A percentile compares a stretch with the other conserved stretches of the same genome.
These are phyloP conservation scores for Triticum dicoccoides DNA, from an alignment of 176 grass and related monocot species.

Conservation along the genomic window DNA sequence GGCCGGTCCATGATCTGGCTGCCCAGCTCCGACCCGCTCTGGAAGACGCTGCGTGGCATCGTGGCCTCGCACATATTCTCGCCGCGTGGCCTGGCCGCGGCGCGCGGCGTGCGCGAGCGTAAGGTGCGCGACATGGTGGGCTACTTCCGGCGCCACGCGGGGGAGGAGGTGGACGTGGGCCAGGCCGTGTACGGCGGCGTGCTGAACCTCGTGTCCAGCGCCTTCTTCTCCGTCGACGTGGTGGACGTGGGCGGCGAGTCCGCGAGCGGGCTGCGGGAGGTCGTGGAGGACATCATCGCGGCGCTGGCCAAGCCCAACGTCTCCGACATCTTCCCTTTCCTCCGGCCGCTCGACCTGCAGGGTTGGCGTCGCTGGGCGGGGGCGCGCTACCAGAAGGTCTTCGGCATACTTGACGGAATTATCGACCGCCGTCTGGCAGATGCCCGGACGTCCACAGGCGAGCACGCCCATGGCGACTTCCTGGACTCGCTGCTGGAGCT, in stretches of 20 bases:
- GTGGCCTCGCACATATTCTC: slow-evolving; percentile 24
- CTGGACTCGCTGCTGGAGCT: slow-evolving; percentile 32
- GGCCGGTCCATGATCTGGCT: not conserved
- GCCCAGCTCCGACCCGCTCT: not conserved
- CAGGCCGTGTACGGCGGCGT: not conserved
- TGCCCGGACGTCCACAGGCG: not conserved
- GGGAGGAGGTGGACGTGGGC: not conserved
- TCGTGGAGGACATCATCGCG: not conserved
- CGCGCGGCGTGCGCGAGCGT: not conserved
- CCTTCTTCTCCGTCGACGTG: slow-evolving; percentile 29
- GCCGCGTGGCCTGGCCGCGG: not conserved
- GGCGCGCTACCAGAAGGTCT: not conserved
- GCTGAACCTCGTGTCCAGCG: slow-evolving; percentile 33
- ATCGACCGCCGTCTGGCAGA: not conserved
- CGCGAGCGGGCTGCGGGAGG: not conserved
- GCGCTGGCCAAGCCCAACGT: slow-evolving; percentile 6
- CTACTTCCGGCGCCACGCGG: not conserved
- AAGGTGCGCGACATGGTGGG: slow-evolving; percentile 7
- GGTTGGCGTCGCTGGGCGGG: not conserved
- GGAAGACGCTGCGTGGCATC: slow-evolving; percentile 14
- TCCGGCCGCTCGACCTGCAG: slow-evolving; percentile 29
- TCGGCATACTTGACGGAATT: not conserved
- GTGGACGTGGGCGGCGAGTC: slow-evolving; percentile 11
- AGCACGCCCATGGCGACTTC: slow-evolving; percentile 12
- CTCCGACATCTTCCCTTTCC: slow-evolving; percentile 35